Conservation (phyloP, 179 eudicot genomes). For the Patellifolia procumbens region DNA sequence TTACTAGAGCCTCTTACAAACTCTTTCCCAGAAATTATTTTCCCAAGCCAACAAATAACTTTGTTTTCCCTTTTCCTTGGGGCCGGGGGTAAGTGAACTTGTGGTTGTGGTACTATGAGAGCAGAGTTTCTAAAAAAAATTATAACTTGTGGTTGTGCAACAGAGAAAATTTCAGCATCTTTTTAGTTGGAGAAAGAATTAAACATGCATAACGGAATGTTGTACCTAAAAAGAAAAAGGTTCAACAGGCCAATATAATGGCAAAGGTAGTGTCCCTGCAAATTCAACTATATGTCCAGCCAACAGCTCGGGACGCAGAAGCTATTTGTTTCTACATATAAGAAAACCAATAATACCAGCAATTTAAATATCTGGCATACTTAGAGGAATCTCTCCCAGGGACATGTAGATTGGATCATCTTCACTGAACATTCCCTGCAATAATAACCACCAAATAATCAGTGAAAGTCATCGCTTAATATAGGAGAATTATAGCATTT, state of each 20-base stretch:
- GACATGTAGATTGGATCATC: slow-evolving; percentile 91
- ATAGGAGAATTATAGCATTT: not conserved
- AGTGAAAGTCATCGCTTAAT: not conserved
- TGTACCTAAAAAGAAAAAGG: not conserved
- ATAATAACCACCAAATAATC: slow-evolving; percentile 20
- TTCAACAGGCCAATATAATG: not conserved
- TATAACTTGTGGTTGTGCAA: not conserved
- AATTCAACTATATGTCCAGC: slow-evolving; percentile 8
- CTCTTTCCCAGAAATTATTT: not conserved
- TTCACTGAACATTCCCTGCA: slow-evolving; percentile 87
- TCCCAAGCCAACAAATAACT: not conserved
- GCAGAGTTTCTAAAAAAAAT: no score
- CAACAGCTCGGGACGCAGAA: slow-evolving; percentile 25
- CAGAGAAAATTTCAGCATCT: not conserved
- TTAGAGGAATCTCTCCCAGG: slow-evolving; percentile 89
- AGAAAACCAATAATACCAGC: slow-evolving; percentile 46
- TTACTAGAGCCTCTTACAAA: not conserved
- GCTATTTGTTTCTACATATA: slow-evolving; percentile 24
- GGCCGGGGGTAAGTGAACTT: not conserved
- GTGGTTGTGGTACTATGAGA: no score
- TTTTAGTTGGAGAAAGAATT: not conserved
- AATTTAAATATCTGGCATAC: slow-evolving; percentile 66
- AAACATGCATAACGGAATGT: not conserved
- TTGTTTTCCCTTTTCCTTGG: no score
- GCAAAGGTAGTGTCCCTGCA: slow-evolving; percentile 6